phyloP scores from a whole-genome alignment of 257 asterid species.

The Salvia miltiorrhiza region DNA sequence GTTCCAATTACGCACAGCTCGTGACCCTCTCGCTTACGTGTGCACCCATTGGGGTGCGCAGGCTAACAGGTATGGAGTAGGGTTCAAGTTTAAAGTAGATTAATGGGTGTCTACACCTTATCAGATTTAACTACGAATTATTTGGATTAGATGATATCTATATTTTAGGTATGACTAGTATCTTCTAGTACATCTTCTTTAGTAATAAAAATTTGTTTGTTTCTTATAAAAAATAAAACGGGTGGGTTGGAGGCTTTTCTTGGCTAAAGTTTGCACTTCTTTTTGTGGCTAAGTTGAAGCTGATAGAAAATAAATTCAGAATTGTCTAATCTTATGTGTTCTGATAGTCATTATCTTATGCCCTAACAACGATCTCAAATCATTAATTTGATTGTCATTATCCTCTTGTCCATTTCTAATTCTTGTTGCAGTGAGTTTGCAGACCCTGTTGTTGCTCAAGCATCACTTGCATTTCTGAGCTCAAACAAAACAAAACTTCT shows the following conservation, averaged over 20 bases:
- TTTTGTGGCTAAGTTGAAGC: constrained; percentile 12
- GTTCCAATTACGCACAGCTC: no score
- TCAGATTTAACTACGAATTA: neutral
- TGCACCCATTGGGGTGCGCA: no score
- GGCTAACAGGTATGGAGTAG: neutral
- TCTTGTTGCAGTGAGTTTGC: constrained; percentile 85
- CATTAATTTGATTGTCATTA: constrained; percentile 10
- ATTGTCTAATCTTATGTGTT: constrained; percentile 11
- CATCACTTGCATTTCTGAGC: constrained; percentile 74
- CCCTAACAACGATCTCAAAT: neutral
- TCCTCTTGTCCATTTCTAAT: constrained; percentile 23
- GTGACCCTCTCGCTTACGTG: no score
- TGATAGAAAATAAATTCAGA: constrained; percentile 8
- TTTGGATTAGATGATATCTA: neutral
- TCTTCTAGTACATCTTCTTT: neutral
- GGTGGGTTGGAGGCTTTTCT: no score
- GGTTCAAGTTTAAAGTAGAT: neutral
- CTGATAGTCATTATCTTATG: neutral
- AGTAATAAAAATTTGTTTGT: neutral
- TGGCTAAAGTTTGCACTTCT: constrained; percentile 4
- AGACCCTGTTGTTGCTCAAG: constrained; percentile 89
- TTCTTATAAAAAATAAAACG: no score
- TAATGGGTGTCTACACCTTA: neutral
- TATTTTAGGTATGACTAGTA: neutral
- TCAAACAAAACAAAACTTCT: constrained; percentile 62